Evolutionary conservation across 2,329 filamentous ascomycete genomes (phyloP).

Genomic region (Simplicillium sp.): DNA sequence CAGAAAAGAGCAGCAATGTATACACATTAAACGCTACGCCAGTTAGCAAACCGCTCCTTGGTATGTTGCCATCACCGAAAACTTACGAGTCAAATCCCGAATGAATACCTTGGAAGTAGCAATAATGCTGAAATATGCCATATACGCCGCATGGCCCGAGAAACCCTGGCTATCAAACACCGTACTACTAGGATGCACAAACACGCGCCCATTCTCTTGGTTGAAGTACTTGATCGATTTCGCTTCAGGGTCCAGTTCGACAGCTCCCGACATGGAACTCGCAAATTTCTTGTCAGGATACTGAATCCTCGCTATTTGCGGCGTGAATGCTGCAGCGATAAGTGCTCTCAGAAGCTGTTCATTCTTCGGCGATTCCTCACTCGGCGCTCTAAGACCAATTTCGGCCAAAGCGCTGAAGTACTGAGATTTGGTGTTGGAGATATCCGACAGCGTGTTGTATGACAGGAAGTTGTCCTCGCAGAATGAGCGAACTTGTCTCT

Average conservation of each 20-base stretch:
- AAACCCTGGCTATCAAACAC: conserved; percentile 78
- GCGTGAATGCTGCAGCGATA: conserved; percentile 65
- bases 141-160: conserved; percentile 62
- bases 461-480: conserved; percentile 82
- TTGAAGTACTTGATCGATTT: conserved; percentile 88
- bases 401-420: conserved; percentile 81
- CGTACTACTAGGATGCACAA: conserved; percentile 83
- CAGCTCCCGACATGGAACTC: conserved; percentile 74
- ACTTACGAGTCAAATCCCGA: conserved; percentile 77
- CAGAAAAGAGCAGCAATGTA: conserved; percentile 78
- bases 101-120: conserved; percentile 88
- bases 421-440: conserved; percentile 75
- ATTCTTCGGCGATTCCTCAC: conserved; percentile 20
- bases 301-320: conserved; percentile 84
- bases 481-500: conserved; percentile 61
- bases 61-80: conserved; percentile 7
- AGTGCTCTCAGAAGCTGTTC: conserved; percentile 55
- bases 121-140: conserved; percentile 89
- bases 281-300: conserved; percentile 96
- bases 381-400: conserved; percentile 60
- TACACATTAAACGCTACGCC: conserved; percentile 76
- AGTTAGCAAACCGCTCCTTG: conserved; percentile 5
- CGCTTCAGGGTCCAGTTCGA: conserved; percentile 89
- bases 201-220: conserved; percentile 76
- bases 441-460: conserved; percentile 75